Evolutionary conservation across 2,329 filamentous ascomycete genomes (phyloP).

Genomic region (Phialophora chinensis): DNA sequence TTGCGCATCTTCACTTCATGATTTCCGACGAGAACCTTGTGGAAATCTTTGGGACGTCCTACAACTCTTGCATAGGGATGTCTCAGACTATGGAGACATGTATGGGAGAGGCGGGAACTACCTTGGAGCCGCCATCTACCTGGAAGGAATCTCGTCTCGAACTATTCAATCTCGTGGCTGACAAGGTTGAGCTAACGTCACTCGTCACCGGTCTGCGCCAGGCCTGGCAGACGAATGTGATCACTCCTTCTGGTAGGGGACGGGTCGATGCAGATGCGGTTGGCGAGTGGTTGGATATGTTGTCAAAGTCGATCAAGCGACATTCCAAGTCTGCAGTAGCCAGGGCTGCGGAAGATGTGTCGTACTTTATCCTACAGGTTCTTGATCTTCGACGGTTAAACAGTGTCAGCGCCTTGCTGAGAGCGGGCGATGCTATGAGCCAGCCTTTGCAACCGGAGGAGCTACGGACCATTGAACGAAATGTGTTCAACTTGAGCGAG

Average conservation of each 20-base stretch:
- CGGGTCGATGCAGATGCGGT: conserved; percentile 64
- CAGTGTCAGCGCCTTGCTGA: conserved; percentile 34
- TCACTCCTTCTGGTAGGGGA: conserved; percentile 58
- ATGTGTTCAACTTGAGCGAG: conserved; percentile 73
- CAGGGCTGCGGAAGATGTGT: conserved; percentile 74
- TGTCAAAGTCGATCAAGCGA: conserved; percentile 56
- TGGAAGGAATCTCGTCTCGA: conserved; percentile 69
- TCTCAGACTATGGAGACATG: not conserved
- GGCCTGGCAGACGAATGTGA: conserved; percentile 5
- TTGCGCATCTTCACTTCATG: conserved; percentile 88
- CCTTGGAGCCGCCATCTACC: conserved; percentile 41
- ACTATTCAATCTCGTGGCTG: conserved; percentile 76
- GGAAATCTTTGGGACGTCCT: conserved; percentile 71
- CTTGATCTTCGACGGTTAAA: conserved; percentile 57
- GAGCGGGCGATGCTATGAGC: conserved; percentile 35
- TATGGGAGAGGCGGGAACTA: not conserved
- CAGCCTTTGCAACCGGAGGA: conserved; percentile 25
- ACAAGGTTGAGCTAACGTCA: conserved; percentile 76
- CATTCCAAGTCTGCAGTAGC: conserved; percentile 79
- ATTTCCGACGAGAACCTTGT: conserved; percentile 77
- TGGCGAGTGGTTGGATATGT: conserved; percentile 25
- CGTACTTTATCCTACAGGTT: conserved; percentile 62
- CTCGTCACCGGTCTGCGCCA: conserved; percentile 74
- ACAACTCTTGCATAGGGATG: conserved; percentile 15
- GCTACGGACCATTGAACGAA: conserved; percentile 64